Evolutionary conservation across 805 yeast species (phyloP).

Genomic region (Kodamaea hsintzibuensis): DNA sequence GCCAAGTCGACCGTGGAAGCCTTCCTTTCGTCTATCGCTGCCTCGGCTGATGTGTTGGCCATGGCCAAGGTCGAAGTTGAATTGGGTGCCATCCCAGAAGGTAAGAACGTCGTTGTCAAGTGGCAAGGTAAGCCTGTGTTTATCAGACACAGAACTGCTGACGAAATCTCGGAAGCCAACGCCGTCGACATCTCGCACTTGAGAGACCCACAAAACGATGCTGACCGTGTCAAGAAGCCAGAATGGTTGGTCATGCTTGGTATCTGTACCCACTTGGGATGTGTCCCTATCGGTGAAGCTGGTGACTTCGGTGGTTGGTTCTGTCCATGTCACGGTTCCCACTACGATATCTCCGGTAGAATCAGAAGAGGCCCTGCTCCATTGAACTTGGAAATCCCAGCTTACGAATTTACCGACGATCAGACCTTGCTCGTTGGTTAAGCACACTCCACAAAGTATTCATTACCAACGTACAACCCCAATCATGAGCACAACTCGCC

Average conservation of each 20-base stretch:
- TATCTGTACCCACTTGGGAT: slow-evolving; percentile 99
- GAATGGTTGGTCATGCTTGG: slow-evolving; percentile 99
- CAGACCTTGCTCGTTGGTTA: slow-evolving; percentile 91
- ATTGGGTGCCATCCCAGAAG: slow-evolving; percentile 90
- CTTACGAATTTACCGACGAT: slow-evolving; percentile 73
- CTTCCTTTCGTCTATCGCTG: slow-evolving; percentile 90
- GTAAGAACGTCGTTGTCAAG: slow-evolving; percentile 96
- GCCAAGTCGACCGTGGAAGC: slow-evolving; percentile 96
- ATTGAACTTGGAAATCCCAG: slow-evolving; percentile 94
- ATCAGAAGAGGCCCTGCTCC: slow-evolving; percentile 99
- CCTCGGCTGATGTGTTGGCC: slow-evolving; percentile 98
- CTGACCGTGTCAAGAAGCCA: slow-evolving; percentile 93
- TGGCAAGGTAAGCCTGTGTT: slow-evolving; percentile 99
- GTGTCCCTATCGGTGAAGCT: slow-evolving; percentile 99
- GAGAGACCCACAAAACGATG: slow-evolving; percentile 93
- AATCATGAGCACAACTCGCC: not conserved
- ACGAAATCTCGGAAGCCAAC: slow-evolving; percentile 95
- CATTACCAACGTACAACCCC: not conserved
- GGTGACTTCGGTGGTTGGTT: slow-evolving; percentile 99
- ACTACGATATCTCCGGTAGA: slow-evolving; percentile 99
- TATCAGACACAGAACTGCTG: slow-evolving; percentile 96
- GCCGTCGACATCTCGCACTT: slow-evolving; percentile 69
- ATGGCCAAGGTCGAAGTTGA: slow-evolving; percentile 99
- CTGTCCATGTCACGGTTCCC: slow-evolving; percentile 99
- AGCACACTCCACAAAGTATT: slow-evolving; percentile 8